Evolutionary conservation across 257 asterid species (phyloP).

Genomic region (Solanum sejunctum): DNA sequence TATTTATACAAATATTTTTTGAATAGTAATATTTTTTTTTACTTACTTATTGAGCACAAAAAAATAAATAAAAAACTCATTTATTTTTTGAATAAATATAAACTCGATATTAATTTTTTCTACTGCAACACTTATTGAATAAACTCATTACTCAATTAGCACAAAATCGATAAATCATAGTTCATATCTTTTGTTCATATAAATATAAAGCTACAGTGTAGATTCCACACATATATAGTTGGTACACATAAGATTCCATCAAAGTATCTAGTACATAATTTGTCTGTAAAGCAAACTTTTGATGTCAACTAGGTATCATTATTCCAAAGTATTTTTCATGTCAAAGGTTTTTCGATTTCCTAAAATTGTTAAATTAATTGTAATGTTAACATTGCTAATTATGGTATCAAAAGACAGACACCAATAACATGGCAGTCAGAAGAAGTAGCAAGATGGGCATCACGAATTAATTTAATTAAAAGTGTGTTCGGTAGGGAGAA

Average conservation of each 20-base stretch:
- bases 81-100: too few species aligned
- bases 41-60: too few species aligned
- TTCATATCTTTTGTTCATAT: neutral
- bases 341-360: neutral
- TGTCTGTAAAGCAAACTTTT: conserved; percentile 31
- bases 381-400: conserved; percentile 20
- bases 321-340: conserved; percentile 5
- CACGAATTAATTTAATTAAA: neutral
- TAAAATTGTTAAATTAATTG: neutral
- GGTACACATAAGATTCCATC: neutral
- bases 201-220: neutral
- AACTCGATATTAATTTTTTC: too few species aligned
- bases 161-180: neutral
- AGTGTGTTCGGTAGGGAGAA: neutral
- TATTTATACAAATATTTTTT: too few species aligned
- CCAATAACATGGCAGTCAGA: conserved; percentile 34
- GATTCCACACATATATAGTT: neutral
- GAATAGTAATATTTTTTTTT: too few species aligned
- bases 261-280: conserved; percentile 2
- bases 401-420: conserved; percentile 31
- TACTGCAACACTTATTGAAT: too few species aligned
- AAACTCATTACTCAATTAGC: neutral
- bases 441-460: neutral
- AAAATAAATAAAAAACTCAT: too few species aligned
- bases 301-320: conserved; percentile 8